A percentile compares a stretch with the other conserved stretches of the same genome.
phyloP scores from a whole-genome alignment of 768 basidiomycete species.

The Thelephora ganbajun region DNA sequence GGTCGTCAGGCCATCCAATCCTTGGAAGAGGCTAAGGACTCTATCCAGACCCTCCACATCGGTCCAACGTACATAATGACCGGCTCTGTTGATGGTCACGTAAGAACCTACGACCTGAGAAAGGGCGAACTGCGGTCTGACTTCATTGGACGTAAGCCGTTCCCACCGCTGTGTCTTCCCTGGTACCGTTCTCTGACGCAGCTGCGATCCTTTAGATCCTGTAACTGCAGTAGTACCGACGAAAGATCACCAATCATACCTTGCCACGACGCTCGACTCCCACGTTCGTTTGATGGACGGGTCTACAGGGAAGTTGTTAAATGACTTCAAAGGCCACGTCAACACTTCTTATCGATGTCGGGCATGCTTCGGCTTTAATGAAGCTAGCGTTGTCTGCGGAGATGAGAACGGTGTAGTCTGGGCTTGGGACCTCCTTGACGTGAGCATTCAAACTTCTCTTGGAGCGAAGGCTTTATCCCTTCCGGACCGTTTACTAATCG shows the following conservation, averaged over 20 bases:
- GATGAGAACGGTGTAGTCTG: conserved; percentile 85
- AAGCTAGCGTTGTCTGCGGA: conserved; percentile 71
- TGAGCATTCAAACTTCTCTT: conserved; percentile 24
- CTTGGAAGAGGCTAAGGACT: conserved; percentile 78
- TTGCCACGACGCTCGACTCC: conserved; percentile 76
- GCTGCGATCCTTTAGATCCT: conserved; percentile 41
- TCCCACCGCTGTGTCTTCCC: neutral
- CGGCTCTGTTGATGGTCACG: conserved; percentile 84
- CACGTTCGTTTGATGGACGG: conserved; percentile 80
- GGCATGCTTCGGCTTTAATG: conserved; percentile 71
- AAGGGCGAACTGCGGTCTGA: conserved; percentile 85
- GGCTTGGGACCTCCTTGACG: conserved; percentile 90
- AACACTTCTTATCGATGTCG: conserved; percentile 68
- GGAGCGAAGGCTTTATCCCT: neutral
- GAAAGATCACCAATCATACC: conserved; percentile 63
- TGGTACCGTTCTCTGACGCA: neutral
- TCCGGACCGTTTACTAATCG: neutral
- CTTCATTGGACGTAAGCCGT: conserved; percentile 71
- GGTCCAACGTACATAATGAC: conserved; percentile 53
- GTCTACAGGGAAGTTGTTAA: conserved; percentile 67
- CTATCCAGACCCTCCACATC: conserved; percentile 68
- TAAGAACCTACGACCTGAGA: conserved; percentile 89
- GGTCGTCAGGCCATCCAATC: conserved; percentile 80
- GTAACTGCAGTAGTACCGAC: conserved; percentile 76
- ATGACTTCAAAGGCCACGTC: conserved; percentile 68